phyloP scores from a whole-genome alignment of 2,329 filamentous ascomycete species.

The Colletotrichum graminicola region DNA sequence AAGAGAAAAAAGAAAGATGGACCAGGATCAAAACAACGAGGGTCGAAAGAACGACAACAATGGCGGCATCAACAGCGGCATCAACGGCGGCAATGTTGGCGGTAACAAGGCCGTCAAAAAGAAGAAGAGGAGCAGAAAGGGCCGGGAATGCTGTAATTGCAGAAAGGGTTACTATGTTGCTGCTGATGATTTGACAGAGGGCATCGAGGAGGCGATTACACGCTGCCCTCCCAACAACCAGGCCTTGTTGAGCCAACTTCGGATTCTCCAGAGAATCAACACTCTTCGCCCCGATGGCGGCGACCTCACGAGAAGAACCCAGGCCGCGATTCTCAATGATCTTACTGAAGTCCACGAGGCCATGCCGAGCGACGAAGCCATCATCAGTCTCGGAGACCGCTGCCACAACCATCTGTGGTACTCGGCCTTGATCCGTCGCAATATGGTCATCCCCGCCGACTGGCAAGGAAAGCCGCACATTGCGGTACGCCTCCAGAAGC shows the following conservation, averaged over 20 bases:
- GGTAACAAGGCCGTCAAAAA: neutral
- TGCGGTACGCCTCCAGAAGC: neutral
- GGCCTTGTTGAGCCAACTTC: neutral
- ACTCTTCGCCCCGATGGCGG: neutral
- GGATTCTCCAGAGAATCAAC: neutral
- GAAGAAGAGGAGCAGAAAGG: neutral
- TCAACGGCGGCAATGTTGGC: neutral
- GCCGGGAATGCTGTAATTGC: neutral
- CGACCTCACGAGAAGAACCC: neutral
- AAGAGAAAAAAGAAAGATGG: constrained; percentile 2
- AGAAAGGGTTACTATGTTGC: neutral
- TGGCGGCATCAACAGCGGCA: neutral
- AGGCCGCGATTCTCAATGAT: neutral
- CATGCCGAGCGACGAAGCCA: neutral
- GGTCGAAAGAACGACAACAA: neutral
- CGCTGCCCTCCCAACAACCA: neutral
- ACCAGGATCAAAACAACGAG: neutral
- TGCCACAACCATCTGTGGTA: constrained; percentile 4
- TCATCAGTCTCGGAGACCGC: neutral
- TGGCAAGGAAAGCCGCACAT: neutral
- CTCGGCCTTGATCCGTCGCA: neutral
- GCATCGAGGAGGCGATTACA: neutral
- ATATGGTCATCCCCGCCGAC: neutral
- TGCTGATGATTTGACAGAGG: neutral
- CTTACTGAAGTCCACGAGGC: neutral